Evolutionary conservation across 805 yeast species (phyloP).

Genomic region (Wickerhamiella siamensis): DNA sequence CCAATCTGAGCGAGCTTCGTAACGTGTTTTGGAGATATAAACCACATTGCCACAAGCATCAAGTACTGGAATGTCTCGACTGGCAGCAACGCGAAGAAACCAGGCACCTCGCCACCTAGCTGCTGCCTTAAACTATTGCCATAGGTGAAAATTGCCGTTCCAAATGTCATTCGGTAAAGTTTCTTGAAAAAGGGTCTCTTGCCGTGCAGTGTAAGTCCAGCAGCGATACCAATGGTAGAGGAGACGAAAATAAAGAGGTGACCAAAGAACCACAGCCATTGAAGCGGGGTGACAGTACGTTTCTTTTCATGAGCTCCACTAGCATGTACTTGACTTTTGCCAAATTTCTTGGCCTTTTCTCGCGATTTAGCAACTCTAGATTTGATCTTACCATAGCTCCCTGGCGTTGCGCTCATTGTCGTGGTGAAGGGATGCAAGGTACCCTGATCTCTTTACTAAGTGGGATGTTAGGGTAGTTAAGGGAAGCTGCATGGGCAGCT

Average conservation of each 20-base stretch:
- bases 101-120: constrained; percentile 47
- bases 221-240: constrained; percentile 7
- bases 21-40: constrained; percentile 43
- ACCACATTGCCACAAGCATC: constrained; percentile 38
- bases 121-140: constrained; percentile 23
- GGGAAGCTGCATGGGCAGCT: too few relatives aligned
- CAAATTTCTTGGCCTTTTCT: neutral
- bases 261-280: constrained; percentile 11
- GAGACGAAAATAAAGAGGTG: constrained; percentile 7
- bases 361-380: neutral
- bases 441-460: too few relatives aligned
- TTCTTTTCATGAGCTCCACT: neutral
- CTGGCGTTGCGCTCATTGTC: neutral
- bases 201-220: constrained; percentile 17
- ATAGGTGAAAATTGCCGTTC: constrained; percentile 16
- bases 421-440: too few relatives aligned
- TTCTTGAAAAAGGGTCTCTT: constrained; percentile 14
- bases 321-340: neutral
- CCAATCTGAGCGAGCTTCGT: constrained; percentile 57
- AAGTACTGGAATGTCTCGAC: constrained; percentile 65
- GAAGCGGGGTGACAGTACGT: neutral
- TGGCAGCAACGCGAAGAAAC: constrained; percentile 47
- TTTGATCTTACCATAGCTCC: neutral
- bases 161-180: constrained; percentile 19
- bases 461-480: too few relatives aligned